Conservation (phyloP, 805 yeast species). For the Clavispora asparagi region DNA sequence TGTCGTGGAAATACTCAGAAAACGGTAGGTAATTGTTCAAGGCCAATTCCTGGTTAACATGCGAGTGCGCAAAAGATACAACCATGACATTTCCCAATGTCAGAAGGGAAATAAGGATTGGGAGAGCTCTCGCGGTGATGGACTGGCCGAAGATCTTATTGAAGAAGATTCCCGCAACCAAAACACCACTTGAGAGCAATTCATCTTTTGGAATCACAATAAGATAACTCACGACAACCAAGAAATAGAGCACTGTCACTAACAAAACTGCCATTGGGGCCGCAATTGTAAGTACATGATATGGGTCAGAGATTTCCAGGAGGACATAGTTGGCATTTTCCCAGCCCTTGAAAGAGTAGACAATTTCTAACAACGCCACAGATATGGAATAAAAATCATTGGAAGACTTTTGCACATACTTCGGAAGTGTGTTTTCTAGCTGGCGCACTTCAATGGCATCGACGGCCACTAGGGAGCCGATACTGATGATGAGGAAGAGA, state of each 20-base stretch:
- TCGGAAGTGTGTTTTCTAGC: slow-evolving; percentile 1
- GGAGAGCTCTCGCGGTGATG: slow-evolving; percentile 43
- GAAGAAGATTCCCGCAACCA: slow-evolving; percentile 61
- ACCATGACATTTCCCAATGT: slow-evolving; percentile 63
- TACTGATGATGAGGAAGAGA: slow-evolving; percentile 41
- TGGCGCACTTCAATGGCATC: slow-evolving; percentile 23
- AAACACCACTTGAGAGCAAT: slow-evolving; percentile 50
- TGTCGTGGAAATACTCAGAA: slow-evolving; percentile 39
- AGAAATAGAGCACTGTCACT: slow-evolving; percentile 49
- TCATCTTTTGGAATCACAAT: slow-evolving; percentile 47
- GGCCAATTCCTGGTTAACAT: slow-evolving; percentile 57
- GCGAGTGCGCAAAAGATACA: slow-evolving; percentile 56
- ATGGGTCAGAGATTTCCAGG: slow-evolving; percentile 53
- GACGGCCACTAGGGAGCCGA: slow-evolving; percentile 40
- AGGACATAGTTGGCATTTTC: slow-evolving; percentile 63
- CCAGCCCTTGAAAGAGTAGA: slow-evolving; percentile 67
- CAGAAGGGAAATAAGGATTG: slow-evolving; percentile 54
- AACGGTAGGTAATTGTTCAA: slow-evolving; percentile 48
- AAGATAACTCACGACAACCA: slow-evolving; percentile 55
- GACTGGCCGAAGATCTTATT: slow-evolving; percentile 53
- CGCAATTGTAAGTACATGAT: slow-evolving; percentile 50
- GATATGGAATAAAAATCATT: slow-evolving; percentile 45
- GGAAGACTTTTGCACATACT: slow-evolving; percentile 17
- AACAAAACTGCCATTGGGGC: slow-evolving; percentile 54
- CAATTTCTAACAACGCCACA: slow-evolving; percentile 53